phyloP scores from a whole-genome alignment of 2,329 filamentous ascomycete genomes.

The Coniosporium uncinatum region DNA sequence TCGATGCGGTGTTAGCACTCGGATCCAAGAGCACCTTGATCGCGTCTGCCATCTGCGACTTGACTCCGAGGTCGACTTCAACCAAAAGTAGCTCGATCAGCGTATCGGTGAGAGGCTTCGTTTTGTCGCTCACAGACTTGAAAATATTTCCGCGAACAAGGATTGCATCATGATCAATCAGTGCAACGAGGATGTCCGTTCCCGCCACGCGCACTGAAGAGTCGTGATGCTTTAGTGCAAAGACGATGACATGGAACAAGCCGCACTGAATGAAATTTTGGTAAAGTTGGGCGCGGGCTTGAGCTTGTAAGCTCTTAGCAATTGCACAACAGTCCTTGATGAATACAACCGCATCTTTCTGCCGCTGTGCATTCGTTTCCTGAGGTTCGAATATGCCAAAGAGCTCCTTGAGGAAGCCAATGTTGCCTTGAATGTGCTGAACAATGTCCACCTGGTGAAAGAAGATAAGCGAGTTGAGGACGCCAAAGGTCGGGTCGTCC shows the following conservation, averaged over 20 bases:
- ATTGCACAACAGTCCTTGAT: conserved; percentile 95
- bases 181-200: conserved; percentile 86
- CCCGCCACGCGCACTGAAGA: conserved; percentile 85
- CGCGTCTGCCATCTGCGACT: conserved; percentile 91
- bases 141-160: conserved; percentile 95
- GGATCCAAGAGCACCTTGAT: conserved; percentile 90
- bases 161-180: conserved; percentile 93
- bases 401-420: conserved; percentile 72
- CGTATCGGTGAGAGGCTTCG: conserved; percentile 82
- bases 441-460: conserved; percentile 99
- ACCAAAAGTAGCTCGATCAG: conserved; percentile 88
- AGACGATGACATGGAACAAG: conserved; percentile 85
- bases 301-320: conserved; percentile 89
- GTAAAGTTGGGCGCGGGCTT: conserved; percentile 75
- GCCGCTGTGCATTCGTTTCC: conserved; percentile 60
- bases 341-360: conserved; percentile 93
- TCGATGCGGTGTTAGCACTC: conserved; percentile 50
- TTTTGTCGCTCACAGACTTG: conserved; percentile 83
- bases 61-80: conserved; percentile 90
- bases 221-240: conserved; percentile 80
- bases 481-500: conserved; percentile 96
- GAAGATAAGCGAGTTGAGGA: conserved; percentile 96
- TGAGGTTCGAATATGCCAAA: conserved; percentile 77
- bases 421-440: conserved; percentile 84
- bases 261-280: conserved; percentile 87